A percentile compares a stretch with the other conserved stretches of the same genome.
Conservation (phyloP, 257 asterid genomes). For the Lycium barbarum region DNA sequence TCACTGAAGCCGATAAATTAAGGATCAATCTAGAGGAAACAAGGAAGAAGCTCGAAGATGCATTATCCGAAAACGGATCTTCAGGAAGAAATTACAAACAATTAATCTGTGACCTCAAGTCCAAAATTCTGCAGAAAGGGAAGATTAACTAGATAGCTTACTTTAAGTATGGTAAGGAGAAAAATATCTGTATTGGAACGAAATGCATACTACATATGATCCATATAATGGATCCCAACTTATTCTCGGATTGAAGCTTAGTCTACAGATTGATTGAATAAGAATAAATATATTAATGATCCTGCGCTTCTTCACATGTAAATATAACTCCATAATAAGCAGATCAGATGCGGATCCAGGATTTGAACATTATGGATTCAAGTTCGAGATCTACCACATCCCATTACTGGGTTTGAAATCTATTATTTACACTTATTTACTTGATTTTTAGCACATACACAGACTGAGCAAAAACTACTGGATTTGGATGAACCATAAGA, state of each 20-base stretch:
- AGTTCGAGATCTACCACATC: too few species aligned
- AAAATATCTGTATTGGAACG: background rate
- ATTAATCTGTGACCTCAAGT: conserved; percentile 5
- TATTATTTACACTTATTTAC: too few species aligned
- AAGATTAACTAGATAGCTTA: conserved; percentile 8
- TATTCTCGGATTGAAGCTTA: background rate
- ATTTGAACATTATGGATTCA: too few species aligned
- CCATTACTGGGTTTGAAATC: too few species aligned
- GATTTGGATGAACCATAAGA: too few species aligned
- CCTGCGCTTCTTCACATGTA: background rate
- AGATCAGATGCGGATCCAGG: too few species aligned
- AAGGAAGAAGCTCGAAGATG: conserved; percentile 3
- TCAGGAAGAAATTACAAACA: conserved; percentile 19
- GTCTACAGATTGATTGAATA: background rate
- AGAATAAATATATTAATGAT: background rate
- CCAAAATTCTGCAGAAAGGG: conserved; percentile 26
- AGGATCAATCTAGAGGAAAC: conserved; percentile 21
- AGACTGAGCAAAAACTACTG: too few species aligned
- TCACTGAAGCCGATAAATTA: background rate
- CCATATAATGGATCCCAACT: background rate
- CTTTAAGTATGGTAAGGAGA: background rate
- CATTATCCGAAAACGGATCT: conserved; percentile 20
- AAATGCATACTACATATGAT: background rate
- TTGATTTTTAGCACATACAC: too few species aligned
- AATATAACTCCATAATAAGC: too few species aligned